These are phyloP conservation scores for Physcomitrellopsis africana DNA, from an alignment of 225 moss, liverwort and hornwort genomes.

Conservation along the genomic window DNA sequence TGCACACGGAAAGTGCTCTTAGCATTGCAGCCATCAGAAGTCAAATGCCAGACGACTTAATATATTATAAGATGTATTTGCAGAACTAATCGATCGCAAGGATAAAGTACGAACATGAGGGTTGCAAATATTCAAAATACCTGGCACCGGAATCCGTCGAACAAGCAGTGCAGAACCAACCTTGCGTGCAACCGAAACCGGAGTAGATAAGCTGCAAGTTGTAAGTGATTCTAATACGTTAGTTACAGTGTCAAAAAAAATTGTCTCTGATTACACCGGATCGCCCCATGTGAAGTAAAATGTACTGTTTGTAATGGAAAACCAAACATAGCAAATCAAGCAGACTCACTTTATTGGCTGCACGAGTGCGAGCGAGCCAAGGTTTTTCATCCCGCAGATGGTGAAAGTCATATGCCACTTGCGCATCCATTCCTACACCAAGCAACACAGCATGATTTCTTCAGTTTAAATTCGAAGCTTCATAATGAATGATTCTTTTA, in stretches of 20 bases:
- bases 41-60: no score
- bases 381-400: slow-evolving; percentile 85
- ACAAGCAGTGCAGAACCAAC: slow-evolving; percentile 96
- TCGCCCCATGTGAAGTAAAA: not conserved
- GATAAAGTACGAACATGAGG: not conserved
- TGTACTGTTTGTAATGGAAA: not conserved
- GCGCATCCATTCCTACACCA: slow-evolving; percentile 93
- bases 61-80: not conserved
- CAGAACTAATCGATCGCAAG: not conserved
- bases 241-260: slow-evolving; percentile 19
- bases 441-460: slow-evolving; percentile 15
- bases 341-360: slow-evolving; percentile 81
- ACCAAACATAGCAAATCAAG: slow-evolving; percentile 14
- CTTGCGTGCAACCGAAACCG: slow-evolving; percentile 84
- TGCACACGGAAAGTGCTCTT: no score
- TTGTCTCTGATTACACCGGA: not conserved
- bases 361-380: slow-evolving; percentile 84
- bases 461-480: slow-evolving; percentile 5
- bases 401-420: slow-evolving; percentile 96
- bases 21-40: no score
- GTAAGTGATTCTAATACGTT: not conserved
- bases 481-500: no score
- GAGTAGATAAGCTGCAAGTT: slow-evolving; percentile 82
- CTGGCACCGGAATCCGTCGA: slow-evolving; percentile 68
- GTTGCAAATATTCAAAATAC: slow-evolving; percentile 35